Evolutionary conservation across 2,329 filamentous ascomycete species (phyloP), one percentile per base, ranked within the genome.

Genomic region (Claviceps humidiphila): DNA sequence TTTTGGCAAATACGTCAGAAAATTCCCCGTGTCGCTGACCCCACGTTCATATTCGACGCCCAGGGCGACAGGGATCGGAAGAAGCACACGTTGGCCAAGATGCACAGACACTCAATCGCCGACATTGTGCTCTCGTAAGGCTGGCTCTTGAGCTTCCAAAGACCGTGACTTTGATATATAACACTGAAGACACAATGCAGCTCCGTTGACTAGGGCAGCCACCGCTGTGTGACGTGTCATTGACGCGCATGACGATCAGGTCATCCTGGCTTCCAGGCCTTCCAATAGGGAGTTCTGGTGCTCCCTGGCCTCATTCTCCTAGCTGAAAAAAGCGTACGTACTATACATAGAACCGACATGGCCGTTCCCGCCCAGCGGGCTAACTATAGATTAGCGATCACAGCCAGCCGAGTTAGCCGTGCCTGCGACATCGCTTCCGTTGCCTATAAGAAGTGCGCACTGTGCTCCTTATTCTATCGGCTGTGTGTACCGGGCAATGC

Each of bases 161-260:
- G 2, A 47, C 7, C 45, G 8, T 3, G 22, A 37, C n/a, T 24
- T 30, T 3, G 8, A 30, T 30, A 30, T 3, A 30, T 30, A 26
- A 14, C 22, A 41, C 16, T 30, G 8, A 11, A 9, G 26, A 30
- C 26, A 9, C n/a, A 45, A 16, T 40, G 30, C 30, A 48, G 46
- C 14, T 24, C 16, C 13, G 5, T 48, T 4, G 45, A 41, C 34
- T 49, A 30, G 46, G 49, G 42, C 47, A 8, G 30, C 40, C 48
- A 26, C 24, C 34, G 17, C n/a, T 41, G 51, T 51, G 51, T 54
- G 51, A 53, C 51, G 51, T 53, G 51, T 54, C 53, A 55, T 53
- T 53, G 53, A 55, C 55, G 53, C 55, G 55, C 55, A 55, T 55
- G 37, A 26, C 48, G n/a, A 51, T 51, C 46, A 41, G 30, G 50